Conservation (phyloP, 345 rosid species). For the Eucalyptus dawsonii region DNA sequence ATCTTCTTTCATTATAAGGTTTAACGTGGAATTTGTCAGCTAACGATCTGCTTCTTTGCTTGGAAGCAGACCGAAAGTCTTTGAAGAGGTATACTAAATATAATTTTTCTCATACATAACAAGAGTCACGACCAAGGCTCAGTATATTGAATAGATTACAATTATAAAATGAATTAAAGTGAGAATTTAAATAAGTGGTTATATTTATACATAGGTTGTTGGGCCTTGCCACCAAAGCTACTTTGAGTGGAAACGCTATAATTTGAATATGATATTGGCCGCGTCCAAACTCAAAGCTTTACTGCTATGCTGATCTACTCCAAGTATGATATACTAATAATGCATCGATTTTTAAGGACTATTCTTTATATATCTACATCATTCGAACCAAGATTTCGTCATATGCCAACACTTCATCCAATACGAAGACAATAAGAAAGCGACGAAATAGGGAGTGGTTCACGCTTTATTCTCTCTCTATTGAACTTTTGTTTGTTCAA, state of each 20-base stretch:
- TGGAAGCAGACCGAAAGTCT: background rate
- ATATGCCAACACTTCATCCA: background rate
- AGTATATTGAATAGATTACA: background rate
- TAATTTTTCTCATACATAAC: background rate
- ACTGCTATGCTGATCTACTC: background rate
- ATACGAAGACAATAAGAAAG: background rate
- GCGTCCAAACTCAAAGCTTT: background rate
- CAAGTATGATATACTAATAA: background rate
- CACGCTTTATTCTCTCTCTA: background rate
- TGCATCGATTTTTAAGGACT: background rate
- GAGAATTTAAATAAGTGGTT: no score
- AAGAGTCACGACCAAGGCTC: background rate
- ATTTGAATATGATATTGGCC: background rate
- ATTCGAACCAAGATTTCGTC: background rate
- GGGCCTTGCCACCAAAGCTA: background rate
- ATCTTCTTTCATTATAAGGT: background rate
- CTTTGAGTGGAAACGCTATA: background rate
- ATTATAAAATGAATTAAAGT: background rate
- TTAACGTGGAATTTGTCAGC: background rate
- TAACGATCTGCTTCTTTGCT: background rate
- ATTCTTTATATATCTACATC: background rate
- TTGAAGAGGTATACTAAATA: background rate
- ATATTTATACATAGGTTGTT: no score
- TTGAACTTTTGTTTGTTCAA: background rate
- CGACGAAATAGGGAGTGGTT: background rate